Evolutionary conservation across 768 basidiomycete genomes (phyloP).

Genomic region (Podaxis mareebaensis): DNA sequence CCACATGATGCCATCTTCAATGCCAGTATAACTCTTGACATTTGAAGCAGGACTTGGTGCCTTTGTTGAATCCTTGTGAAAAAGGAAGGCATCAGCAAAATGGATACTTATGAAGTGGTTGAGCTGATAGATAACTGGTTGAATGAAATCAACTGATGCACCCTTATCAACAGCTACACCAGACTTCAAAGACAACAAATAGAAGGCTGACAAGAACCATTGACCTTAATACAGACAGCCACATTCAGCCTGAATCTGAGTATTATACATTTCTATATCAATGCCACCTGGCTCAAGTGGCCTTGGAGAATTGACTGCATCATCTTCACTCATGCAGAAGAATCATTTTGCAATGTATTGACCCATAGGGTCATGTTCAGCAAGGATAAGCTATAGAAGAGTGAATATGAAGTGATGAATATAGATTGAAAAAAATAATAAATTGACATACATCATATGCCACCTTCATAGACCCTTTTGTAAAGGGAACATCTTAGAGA

Average conservation of each 20-base stretch:
- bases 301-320: not conserved
- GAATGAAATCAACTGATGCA: too few species aligned
- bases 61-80: too few species aligned
- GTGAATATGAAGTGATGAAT: not conserved
- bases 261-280: not conserved
- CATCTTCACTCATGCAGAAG: not conserved
- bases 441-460: not conserved
- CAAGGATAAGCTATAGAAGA: not conserved
- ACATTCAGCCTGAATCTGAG: not conserved
- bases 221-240: not conserved
- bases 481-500: not conserved
- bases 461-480: slow-evolving; percentile 1
- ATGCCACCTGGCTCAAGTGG: not conserved
- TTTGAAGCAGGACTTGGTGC: too few species aligned
- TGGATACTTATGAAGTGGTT: too few species aligned
- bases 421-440: not conserved
- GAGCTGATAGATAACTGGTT: too few species aligned
- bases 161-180: too few species aligned
- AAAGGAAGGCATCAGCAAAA: too few species aligned
- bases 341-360: not conserved
- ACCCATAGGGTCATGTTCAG: not conserved
- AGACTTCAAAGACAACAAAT: too few species aligned
- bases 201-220: too few species aligned
- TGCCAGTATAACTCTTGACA: too few species aligned
- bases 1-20: too few species aligned